Conservation (phyloP, 2,329 filamentous ascomycete genomes). For the Cryphonectria japonica region DNA sequence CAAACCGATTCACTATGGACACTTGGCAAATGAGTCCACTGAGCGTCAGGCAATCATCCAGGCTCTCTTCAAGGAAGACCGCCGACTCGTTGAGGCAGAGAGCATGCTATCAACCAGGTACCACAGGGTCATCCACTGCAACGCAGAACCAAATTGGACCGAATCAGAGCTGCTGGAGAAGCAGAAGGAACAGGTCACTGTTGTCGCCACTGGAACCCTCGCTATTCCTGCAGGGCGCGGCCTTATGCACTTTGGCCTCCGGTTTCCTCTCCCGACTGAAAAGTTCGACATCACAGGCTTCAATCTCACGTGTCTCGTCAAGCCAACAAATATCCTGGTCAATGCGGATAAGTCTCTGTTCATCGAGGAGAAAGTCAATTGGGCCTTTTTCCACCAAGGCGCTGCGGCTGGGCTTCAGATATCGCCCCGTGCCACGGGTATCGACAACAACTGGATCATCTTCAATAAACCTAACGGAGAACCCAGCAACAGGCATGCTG, state of each 20-base stretch:
- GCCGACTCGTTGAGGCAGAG: slow-evolving; percentile 84
- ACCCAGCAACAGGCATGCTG: slow-evolving; percentile 93
- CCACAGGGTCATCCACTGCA: slow-evolving; percentile 76
- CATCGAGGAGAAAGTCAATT: slow-evolving; percentile 95
- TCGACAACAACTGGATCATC: slow-evolving; percentile 97
- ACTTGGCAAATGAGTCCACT: slow-evolving; percentile 58
- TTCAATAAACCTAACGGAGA: slow-evolving; percentile 92
- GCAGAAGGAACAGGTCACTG: slow-evolving; percentile 87
- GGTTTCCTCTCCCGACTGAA: slow-evolving; percentile 87
- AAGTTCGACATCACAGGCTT: slow-evolving; percentile 90
- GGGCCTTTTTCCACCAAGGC: slow-evolving; percentile 98
- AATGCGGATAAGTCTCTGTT: slow-evolving; percentile 88
- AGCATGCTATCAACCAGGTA: slow-evolving; percentile 84
- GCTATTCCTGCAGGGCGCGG: slow-evolving; percentile 87
- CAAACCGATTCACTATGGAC: slow-evolving; percentile 16
- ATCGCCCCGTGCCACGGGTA: slow-evolving; percentile 85
- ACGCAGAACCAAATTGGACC: slow-evolving; percentile 74
- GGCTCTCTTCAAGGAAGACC: slow-evolving; percentile 88
- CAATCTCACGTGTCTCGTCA: slow-evolving; percentile 88
- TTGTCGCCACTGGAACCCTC: slow-evolving; percentile 83
- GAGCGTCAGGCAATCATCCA: slow-evolving; percentile 81
- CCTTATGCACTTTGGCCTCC: slow-evolving; percentile 84
- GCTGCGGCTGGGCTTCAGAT: slow-evolving; percentile 92
- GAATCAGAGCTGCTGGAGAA: slow-evolving; percentile 89
- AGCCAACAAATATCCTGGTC: slow-evolving; percentile 87